Base-by-base conservation (phyloP, 371 early-diverging fungal genomes). In the Parasitella parasitica region DNA sequence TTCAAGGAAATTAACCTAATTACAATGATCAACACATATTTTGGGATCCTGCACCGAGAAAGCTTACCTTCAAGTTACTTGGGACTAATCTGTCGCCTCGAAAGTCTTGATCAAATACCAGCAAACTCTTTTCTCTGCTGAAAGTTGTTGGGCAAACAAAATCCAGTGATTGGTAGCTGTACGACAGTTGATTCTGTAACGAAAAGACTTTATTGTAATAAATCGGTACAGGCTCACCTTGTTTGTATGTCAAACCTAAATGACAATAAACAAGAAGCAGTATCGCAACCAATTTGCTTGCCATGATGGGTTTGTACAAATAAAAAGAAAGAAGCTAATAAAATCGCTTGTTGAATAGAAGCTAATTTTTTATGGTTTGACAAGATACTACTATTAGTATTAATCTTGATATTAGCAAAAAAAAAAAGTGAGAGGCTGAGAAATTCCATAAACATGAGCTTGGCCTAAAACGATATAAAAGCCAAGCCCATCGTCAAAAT, bases 131-230 rank as follows among this genome's bases (percentile, higher is more conserved):
- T 49, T 64, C 34, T 61, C 61, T 54, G 53, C 63, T 50, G 22
- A 49, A 58, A 20, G 62, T 61, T 15, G 70, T 53, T 27, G 77
- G 73, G 57, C 80, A 80, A 18, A 75, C 66, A 55, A 80, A 77
- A 18, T 62, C 54, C 18, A 72, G 62, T 13, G 71, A 65, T 18
- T 61, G 57, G 48, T 73, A 75, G 26, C 66, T 58, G 49, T 70
- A 68, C 16, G 77, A 57, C n/a, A 77, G 57, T 38, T 66, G 77
- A 9, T 68, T 80, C 15, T 66, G 66, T 51, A 71, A 59, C 24
- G 80, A 77, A 32, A 80, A 80, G 15, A 80, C 38, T 41, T 77
- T 80, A 61, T 75, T 75, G 32, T 77, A 75, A 30, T 71, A 71
- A 4, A 80, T 24, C 18, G 77, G 73, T 57, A 80, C 70, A 18